Conservation (phyloP, 2,329 filamentous ascomycete species). For the Cytospora chrysosperma region DNA sequence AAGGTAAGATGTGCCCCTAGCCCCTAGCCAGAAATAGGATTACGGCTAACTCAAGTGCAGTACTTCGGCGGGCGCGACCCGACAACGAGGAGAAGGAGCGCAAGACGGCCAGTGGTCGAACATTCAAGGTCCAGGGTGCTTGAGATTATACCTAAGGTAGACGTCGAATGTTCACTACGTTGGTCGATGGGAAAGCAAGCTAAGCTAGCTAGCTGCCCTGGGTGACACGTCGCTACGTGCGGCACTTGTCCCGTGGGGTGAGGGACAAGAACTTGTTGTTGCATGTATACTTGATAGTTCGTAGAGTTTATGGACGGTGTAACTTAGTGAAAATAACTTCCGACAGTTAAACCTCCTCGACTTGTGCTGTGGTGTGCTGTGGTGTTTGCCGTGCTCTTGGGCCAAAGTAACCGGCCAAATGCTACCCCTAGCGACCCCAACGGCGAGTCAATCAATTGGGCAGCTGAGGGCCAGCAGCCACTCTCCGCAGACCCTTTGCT, state of each 20-base stretch:
- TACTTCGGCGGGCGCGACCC: slow-evolving; percentile 91
- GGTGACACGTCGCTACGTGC: neutral
- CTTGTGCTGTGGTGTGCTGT: neutral
- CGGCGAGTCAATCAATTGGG: too few relatives aligned
- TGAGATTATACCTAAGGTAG: slow-evolving; percentile 27
- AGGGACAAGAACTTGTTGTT: neutral
- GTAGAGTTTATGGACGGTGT: slow-evolving; percentile 2
- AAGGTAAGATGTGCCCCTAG: slow-evolving; percentile 60
- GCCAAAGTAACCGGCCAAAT: neutral
- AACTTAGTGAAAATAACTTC: neutral
- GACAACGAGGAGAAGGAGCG: slow-evolving; percentile 96
- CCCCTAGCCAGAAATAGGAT: slow-evolving; percentile 29
- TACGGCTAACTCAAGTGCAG: slow-evolving; percentile 44
- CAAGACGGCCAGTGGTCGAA: slow-evolving; percentile 95
- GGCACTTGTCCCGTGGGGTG: neutral
- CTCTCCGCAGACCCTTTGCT: neutral
- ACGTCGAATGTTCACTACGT: neutral
- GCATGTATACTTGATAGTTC: neutral
- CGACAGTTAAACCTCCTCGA: neutral
- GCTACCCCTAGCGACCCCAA: too few relatives aligned
- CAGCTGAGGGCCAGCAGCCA: too few relatives aligned
- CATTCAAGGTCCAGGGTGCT: slow-evolving; percentile 64
- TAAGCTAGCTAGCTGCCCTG: neutral
- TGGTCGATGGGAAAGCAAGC: neutral
- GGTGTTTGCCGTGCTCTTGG: neutral